Conservation (phyloP, 75 land plant genomes). For the Isoetes taiwanensis region DNA sequence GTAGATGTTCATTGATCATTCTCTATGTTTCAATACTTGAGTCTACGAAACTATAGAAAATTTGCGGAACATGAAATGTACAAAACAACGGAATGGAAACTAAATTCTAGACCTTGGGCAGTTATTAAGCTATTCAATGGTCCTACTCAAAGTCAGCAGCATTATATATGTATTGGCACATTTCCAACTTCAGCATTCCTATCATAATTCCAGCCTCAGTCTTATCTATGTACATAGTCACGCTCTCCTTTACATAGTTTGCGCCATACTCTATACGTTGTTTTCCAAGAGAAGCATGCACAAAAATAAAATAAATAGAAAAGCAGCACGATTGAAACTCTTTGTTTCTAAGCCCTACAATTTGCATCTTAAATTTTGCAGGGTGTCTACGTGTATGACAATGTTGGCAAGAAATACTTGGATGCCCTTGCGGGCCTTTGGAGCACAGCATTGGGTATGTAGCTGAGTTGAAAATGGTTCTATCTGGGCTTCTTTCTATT, state of each 20-base stretch:
- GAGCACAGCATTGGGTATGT: conserved; percentile 84
- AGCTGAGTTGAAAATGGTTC: too few relatives aligned
- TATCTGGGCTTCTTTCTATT: too few relatives aligned
- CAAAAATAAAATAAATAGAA: not conserved
- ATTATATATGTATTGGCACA: too few relatives aligned
- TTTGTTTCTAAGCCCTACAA: not conserved
- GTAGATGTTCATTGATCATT: too few relatives aligned
- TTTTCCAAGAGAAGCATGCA: not conserved
- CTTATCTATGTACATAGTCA: not conserved
- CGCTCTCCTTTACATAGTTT: not conserved
- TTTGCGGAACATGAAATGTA: too few relatives aligned
- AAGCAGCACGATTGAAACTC: too few relatives aligned
- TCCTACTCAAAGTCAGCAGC: too few relatives aligned
- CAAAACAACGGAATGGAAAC: too few relatives aligned
- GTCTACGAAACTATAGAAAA: too few relatives aligned
- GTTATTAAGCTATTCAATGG: too few relatives aligned
- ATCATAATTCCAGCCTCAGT: not conserved
- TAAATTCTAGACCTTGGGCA: too few relatives aligned
- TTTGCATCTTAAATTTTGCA: conserved; percentile 16
- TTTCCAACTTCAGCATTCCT: not conserved
- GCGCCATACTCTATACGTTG: not conserved
- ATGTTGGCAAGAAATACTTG: conserved; percentile 78
- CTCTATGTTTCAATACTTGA: too few relatives aligned
- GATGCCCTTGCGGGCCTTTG: conserved; percentile 97
- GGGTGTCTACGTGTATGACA: conserved; percentile 85